Percentiles rank a stretch among this genome's conserved stretches.
phyloP scores from a whole-genome alignment of 1,139 yeast genomes.

The Kodamaea suecica region DNA sequence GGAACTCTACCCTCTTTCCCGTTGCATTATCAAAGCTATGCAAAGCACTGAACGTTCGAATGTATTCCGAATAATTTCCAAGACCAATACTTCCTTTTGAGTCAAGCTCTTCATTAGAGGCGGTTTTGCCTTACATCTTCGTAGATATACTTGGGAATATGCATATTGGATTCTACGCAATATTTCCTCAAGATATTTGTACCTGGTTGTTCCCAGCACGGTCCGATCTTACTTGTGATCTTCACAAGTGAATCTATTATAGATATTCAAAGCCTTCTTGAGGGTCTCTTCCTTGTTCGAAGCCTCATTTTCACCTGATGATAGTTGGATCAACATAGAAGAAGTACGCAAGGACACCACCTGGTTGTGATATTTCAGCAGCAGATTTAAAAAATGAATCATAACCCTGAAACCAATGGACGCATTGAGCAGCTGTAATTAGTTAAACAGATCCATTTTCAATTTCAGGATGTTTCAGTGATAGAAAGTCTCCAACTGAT shows the following conservation, averaged over 20 bases:
- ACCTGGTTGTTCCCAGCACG: slow-evolving; percentile 49
- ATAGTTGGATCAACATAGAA: slow-evolving; percentile 43
- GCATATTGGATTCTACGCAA: slow-evolving; percentile 28
- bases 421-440: slow-evolving; percentile 46
- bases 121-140: slow-evolving; percentile 21
- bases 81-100: slow-evolving; percentile 24
- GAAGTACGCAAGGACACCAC: slow-evolving; percentile 44
- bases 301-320: slow-evolving; percentile 25
- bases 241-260: slow-evolving; percentile 33
- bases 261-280: slow-evolving; percentile 24
- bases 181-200: slow-evolving; percentile 29
- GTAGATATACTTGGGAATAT: slow-evolving; percentile 31
- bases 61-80: slow-evolving; percentile 28
- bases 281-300: slow-evolving; percentile 21
- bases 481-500: slow-evolving; percentile 36
- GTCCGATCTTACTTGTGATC: slow-evolving; percentile 37
- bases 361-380: slow-evolving; percentile 30
- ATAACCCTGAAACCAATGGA: slow-evolving; percentile 46
- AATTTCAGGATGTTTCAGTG: slow-evolving; percentile 19
- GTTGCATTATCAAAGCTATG: slow-evolving; percentile 33
- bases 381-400: slow-evolving; percentile 30
- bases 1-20: slow-evolving; percentile 23
- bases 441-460: slow-evolving; percentile 27
- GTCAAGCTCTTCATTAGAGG: slow-evolving; percentile 21
- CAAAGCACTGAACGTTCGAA: slow-evolving; percentile 38